Conservation (phyloP, 129 eudicot species). For the Erigeron canadensis region DNA sequence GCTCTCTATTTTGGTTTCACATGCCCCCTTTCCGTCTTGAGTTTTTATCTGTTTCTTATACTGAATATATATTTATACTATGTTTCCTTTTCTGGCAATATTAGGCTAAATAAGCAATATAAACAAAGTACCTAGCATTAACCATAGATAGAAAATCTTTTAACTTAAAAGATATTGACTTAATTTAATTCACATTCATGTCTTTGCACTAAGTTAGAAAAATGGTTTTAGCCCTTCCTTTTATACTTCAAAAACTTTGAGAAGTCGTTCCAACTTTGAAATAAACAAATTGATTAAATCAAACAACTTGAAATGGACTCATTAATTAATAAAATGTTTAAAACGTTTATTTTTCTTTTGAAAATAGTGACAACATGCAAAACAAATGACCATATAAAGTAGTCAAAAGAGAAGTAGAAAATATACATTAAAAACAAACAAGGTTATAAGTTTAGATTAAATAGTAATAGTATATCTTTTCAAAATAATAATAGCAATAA, state of each 20-base stretch:
- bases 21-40: conserved; percentile 20
- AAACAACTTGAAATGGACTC: background rate
- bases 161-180: too few relatives aligned
- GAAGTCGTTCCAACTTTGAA: background rate
- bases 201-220: too few relatives aligned
- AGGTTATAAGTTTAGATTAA: too few relatives aligned
- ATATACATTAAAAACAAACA: too few relatives aligned
- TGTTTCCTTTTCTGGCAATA: conserved; percentile 7
- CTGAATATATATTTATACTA: conserved; percentile 7
- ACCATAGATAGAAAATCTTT: too few relatives aligned
- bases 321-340: background rate
- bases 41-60: background rate
- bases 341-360: background rate
- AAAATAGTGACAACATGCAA: background rate
- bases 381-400: conserved; percentile 1
- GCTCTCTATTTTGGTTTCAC: conserved; percentile 28
- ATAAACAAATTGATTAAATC: background rate
- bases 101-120: conserved; percentile 1
- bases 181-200: too few relatives aligned
- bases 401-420: background rate
- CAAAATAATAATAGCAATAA: too few relatives aligned
- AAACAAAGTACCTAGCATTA: background rate
- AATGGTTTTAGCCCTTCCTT: too few relatives aligned
- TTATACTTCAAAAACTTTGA: background rate
- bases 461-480: too few relatives aligned